Evolutionary conservation across 2,329 filamentous ascomycete genomes (phyloP).

Genomic region (Cyphellophora attinorum): DNA sequence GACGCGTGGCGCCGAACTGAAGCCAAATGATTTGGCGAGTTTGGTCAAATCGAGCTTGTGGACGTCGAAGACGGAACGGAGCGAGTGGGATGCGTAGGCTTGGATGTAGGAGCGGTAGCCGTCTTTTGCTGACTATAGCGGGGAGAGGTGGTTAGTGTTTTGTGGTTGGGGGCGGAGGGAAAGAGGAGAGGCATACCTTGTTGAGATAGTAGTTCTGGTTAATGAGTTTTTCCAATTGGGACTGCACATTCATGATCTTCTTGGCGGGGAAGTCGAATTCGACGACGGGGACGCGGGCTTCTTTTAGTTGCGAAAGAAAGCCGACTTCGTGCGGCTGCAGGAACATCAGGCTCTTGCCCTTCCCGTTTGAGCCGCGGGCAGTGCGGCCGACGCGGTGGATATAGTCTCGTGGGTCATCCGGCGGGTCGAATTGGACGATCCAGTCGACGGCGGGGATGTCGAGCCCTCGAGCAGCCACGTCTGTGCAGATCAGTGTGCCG

Average conservation of each 20-base stretch:
- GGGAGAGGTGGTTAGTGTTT: not conserved
- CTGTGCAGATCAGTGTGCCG: slow-evolving; percentile 88
- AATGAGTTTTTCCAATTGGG: slow-evolving; percentile 89
- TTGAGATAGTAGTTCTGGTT: slow-evolving; percentile 95
- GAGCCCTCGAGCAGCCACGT: slow-evolving; percentile 87
- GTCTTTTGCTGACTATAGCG: slow-evolving; percentile 56
- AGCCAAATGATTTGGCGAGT: slow-evolving; percentile 77
- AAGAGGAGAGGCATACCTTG: slow-evolving; percentile 45
- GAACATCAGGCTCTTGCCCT: slow-evolving; percentile 86
- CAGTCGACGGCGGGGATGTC: slow-evolving; percentile 95
- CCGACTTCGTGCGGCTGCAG: slow-evolving; percentile 85
- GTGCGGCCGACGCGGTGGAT: slow-evolving; percentile 95
- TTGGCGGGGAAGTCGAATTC: slow-evolving; percentile 92
- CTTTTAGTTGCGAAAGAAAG: slow-evolving; percentile 84
- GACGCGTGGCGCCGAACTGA: slow-evolving; percentile 64
- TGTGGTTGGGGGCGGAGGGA: slow-evolving; percentile 2
- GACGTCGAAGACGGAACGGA: slow-evolving; percentile 77
- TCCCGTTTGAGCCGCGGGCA: slow-evolving; percentile 71
- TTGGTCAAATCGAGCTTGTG: slow-evolving; percentile 73
- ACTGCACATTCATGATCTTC: slow-evolving; percentile 84
- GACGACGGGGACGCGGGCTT: slow-evolving; percentile 82
- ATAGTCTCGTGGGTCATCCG: slow-evolving; percentile 82
- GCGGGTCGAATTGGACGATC: slow-evolving; percentile 92
- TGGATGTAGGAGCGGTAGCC: slow-evolving; percentile 86
- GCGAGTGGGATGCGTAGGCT: slow-evolving; percentile 79